Conservation (phyloP, 1,139 yeast genomes). For the Yamadazyma triangularis region DNA sequence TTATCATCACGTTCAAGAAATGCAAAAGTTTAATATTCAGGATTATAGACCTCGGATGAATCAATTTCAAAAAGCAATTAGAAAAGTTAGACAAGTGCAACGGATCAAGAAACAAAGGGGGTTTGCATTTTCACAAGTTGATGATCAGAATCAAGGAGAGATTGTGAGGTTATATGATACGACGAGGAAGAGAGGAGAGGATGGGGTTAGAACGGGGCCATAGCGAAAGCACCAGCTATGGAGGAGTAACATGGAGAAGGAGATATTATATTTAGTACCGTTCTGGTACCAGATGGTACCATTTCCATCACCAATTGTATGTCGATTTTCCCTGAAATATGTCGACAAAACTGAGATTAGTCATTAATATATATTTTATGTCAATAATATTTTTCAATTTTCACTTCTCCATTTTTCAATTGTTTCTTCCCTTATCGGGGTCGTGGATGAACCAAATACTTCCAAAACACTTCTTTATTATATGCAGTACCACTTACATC, state of each 20-base stretch:
- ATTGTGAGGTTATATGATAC: conserved; percentile 94
- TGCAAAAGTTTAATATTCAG: conserved; percentile 91
- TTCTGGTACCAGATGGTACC: no score
- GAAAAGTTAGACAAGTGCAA: conserved; percentile 96
- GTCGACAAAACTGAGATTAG: no score
- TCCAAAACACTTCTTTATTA: no score
- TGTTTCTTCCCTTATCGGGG: no score
- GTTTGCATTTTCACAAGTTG: conserved; percentile 95
- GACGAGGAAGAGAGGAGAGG: conserved; percentile 51
- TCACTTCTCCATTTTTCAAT: no score
- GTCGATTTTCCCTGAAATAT: no score
- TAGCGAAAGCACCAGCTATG: neutral
- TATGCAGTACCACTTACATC: no score
- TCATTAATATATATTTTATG: no score
- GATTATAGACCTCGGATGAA: conserved; percentile 95
- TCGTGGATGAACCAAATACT: no score
- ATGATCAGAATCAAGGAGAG: conserved; percentile 86
- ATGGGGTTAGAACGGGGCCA: neutral
- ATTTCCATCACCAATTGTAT: no score
- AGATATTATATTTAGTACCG: no score
- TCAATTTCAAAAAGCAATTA: conserved; percentile 93
- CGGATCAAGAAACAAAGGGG: conserved; percentile 98
- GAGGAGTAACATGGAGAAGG: neutral
- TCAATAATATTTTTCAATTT: no score
- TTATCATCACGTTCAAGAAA: conserved; percentile 94